Evolutionary conservation across 257 asterid genomes (phyloP).

Genomic region (Coffea canephora): DNA sequence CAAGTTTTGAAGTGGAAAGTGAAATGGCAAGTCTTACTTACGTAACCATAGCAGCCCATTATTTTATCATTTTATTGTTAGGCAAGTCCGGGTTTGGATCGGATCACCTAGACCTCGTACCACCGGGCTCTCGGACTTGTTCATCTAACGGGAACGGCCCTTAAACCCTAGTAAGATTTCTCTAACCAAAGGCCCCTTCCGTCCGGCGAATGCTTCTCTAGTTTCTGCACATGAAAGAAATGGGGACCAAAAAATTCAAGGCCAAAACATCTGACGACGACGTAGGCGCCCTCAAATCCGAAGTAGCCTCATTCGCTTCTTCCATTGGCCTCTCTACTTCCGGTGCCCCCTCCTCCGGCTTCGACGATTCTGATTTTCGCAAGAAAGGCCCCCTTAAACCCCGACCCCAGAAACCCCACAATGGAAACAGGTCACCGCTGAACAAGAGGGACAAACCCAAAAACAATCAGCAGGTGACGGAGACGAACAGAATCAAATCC

Average conservation of each 20-base stretch:
- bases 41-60: no score
- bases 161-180: neutral
- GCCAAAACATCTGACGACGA: slow-evolving; percentile 32
- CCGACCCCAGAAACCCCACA: neutral
- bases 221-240: neutral
- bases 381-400: slow-evolving; percentile 56
- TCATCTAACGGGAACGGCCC: neutral
- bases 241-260: slow-evolving; percentile 27
- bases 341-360: slow-evolving; percentile 52
- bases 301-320: slow-evolving; percentile 81
- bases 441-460: neutral
- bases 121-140: no score
- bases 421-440: neutral
- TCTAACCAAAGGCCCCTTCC: neutral
- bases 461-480: neutral
- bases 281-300: slow-evolving; percentile 47
- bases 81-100: neutral
- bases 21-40: no score
- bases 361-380: slow-evolving; percentile 83
- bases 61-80: no score
- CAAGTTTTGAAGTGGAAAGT: no score
- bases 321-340: slow-evolving; percentile 65
- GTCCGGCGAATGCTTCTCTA: neutral
- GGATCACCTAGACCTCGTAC: neutral
- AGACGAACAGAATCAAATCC: neutral